phyloP scores from a whole-genome alignment of 2,329 filamentous ascomycete genomes.

The Curvularia sp. region DNA sequence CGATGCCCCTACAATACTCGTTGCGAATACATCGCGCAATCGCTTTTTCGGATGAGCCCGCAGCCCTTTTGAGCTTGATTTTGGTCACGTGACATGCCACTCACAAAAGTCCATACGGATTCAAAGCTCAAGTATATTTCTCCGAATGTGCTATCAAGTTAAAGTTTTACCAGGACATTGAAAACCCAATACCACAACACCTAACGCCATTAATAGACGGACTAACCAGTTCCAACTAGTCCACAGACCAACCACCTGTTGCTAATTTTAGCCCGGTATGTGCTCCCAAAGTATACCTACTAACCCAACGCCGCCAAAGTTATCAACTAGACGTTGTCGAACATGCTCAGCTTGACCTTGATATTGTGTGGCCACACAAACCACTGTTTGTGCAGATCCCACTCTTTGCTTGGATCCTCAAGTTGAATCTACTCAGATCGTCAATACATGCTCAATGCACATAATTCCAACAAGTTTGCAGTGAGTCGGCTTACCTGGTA shows the following conservation, averaged over 20 bases:
- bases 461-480: background rate
- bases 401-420: slow-evolving; percentile 47
- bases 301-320: background rate
- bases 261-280: background rate
- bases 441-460: slow-evolving; percentile 1
- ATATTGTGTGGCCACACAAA: slow-evolving; percentile 50
- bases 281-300: background rate
- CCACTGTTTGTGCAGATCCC: slow-evolving; percentile 52
- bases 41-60: background rate
- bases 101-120: background rate
- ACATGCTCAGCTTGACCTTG: slow-evolving; percentile 33
- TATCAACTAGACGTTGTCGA: slow-evolving; percentile 8
- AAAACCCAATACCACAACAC: background rate
- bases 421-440: slow-evolving; percentile 42
- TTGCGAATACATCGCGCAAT: background rate
- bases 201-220: background rate
- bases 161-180: background rate
- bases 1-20: background rate
- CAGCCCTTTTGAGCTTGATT: background rate
- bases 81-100: background rate
- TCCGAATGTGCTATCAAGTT: too few relatives aligned
- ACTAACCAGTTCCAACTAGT: background rate
- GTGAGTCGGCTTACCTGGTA: slow-evolving; percentile 50
- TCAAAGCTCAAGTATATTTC: background rate
- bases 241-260: background rate